Base-by-base conservation (phyloP, 23 red algal species). In the Gracilaria caudata region DNA sequence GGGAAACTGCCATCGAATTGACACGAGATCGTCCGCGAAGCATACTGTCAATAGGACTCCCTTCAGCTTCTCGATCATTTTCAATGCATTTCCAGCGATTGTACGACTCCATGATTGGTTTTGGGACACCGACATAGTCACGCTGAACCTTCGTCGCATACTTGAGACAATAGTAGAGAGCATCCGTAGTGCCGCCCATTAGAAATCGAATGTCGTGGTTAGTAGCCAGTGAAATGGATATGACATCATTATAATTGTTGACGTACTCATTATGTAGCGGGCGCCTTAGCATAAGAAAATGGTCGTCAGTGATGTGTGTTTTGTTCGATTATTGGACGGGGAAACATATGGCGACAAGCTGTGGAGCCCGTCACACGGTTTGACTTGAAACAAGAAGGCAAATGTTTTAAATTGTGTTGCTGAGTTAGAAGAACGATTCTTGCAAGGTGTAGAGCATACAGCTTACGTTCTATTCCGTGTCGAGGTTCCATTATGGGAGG, bases 121-220 rank as follows among this genome's bases (percentile, higher is more conserved):
- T 64, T 14, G 24, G 32, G 4, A 35, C 59, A 28, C 14, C 26
- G 4, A 8, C 59, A 14, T 64, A 28, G 6, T 64, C 59, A 8
- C 24, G 4, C 14, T 28, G 59, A 64, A 14, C 14, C 32, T 64
- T 64, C 24, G 5, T 64, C 8, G 32, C 59, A 64, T 64, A 64
- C 32, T 64, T 64, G 6, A 64, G 8, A 30, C 8, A 28, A 13
- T 64, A 64, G 59, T 64, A 64, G 8, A 64, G 24, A 4, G 59
- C 59, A 14, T 64, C 59, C 32, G 59, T 64, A 35, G 59, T 64
- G 4, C 59, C 59, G 4, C 59, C 59, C 5, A 64, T 13, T 35
- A 64, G 14, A 35, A 64, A 64, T 64, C 59, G 5, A 35, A 64
- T 64, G 32, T 64, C 59, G 14, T 64, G 59, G 59, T 64, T 64